Conservation (phyloP, 805 yeast genomes). For the Nakazawaea wyomingensis region DNA sequence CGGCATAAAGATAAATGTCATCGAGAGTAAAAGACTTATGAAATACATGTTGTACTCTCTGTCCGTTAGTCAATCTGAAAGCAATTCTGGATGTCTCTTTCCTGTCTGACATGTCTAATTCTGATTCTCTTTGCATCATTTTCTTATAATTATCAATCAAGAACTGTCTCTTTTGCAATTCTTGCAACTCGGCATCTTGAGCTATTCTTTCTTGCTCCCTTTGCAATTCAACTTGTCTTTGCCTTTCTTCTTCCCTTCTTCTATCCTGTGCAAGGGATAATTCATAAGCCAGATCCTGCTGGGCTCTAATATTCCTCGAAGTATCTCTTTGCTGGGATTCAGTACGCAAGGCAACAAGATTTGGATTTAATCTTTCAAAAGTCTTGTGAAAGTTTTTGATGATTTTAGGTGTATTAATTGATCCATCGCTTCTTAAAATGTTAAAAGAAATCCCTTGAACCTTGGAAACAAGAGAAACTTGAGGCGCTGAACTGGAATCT, state of each 20-base stretch:
- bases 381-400: constrained; percentile 31
- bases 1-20: constrained; percentile 70
- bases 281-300: constrained; percentile 77
- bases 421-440: constrained; percentile 27
- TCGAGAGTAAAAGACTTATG: constrained; percentile 41
- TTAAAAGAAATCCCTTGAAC: constrained; percentile 53
- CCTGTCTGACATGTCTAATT: constrained; percentile 12
- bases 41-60: constrained; percentile 49
- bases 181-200: constrained; percentile 20
- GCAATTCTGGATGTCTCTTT: constrained; percentile 56
- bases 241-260: constrained; percentile 39
- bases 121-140: constrained; percentile 17
- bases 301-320: constrained; percentile 52
- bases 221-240: constrained; percentile 21
- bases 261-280: constrained; percentile 66
- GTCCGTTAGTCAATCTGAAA: constrained; percentile 59
- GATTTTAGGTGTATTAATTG: constrained; percentile 27
- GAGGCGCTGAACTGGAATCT: constrained; percentile 50
- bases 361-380: constrained; percentile 52
- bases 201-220: constrained; percentile 18
- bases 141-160: not conserved
- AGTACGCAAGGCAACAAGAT: constrained; percentile 51
- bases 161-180: constrained; percentile 45
- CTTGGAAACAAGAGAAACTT: constrained; percentile 55
- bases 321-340: constrained; percentile 59